A percentile compares a stretch with the other conserved stretches of the same genome.
These are phyloP conservation scores for Suillus paluster DNA, from an alignment of 768 basidiomycete species.

Conservation along the genomic window DNA sequence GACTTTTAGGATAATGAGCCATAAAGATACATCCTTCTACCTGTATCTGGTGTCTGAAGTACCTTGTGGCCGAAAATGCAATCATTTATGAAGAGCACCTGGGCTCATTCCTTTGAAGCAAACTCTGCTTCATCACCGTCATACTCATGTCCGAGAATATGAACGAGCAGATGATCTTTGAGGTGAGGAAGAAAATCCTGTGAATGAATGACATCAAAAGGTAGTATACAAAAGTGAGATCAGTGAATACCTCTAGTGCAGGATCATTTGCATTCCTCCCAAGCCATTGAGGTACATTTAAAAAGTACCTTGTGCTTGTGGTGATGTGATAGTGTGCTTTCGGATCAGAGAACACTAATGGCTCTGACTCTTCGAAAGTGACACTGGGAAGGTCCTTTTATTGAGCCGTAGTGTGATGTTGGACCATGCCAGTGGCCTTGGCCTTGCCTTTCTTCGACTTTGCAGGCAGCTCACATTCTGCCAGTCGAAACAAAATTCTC, in stretches of 20 bases:
- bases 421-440: background rate
- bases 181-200: constrained; percentile 27
- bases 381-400: constrained; percentile 6
- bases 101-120: constrained; percentile 20
- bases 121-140: constrained; percentile 31
- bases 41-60: too few relatives aligned
- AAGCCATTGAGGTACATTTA: constrained; percentile 14
- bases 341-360: constrained; percentile 1
- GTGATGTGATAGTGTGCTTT: constrained; percentile 29
- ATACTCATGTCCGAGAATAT: constrained; percentile 14
- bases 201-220: background rate
- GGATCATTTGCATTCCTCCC: constrained; percentile 13
- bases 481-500: constrained; percentile 1
- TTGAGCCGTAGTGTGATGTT: background rate
- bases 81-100: constrained; percentile 27
- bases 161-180: constrained; percentile 24
- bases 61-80: constrained; percentile 31
- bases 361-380: constrained; percentile 13
- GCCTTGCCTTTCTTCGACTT: constrained; percentile 6
- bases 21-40: too few relatives aligned
- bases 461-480: background rate
- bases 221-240: too few relatives aligned
- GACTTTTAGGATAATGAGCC: too few relatives aligned
- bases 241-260: constrained; percentile 21
- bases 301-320: background rate